Base-by-base conservation (phyloP, 305 asterid genomes). In the Rubia balearica region DNA sequence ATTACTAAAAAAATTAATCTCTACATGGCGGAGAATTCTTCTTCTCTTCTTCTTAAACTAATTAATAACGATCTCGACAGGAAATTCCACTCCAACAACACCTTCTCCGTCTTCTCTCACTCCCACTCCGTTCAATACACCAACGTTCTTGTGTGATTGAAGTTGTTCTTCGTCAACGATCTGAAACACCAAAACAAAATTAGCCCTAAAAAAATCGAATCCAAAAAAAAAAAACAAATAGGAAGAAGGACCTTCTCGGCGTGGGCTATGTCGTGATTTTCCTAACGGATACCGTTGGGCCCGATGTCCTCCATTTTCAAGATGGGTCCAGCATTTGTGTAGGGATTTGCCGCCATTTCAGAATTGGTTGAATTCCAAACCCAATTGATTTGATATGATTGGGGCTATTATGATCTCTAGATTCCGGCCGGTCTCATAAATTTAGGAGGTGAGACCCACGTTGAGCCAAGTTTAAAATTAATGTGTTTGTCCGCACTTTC, bases 61-160 rank as follows among this genome's bases (percentile, higher is more conserved):
- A n/a, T n/a, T n/a, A n/a, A n/a, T n/a, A n/a, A n/a, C n/a, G n/a
- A n/a, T n/a, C n/a, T n/a, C n/a, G n/a, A n/a, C n/a, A n/a, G n/a
- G n/a, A n/a, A n/a, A n/a, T n/a, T n/a, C n/a, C n/a, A n/a, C n/a
- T n/a, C n/a, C n/a, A n/a, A n/a, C n/a, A n/a, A n/a, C n/a, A n/a
- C n/a, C n/a, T n/a, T n/a, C n/a, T n/a, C n/a, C n/a, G n/a, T n/a
- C n/a, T n/a, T n/a, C n/a, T n/a, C n/a, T n/a, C n/a, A n/a, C n/a
- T n/a, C n/a, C n/a, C n/a, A n/a, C n/a, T n/a, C n/a, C n/a, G n/a
- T n/a, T n/a, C n/a, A n/a, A n/a, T n/a, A n/a, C n/a, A n/a, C n/a
- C n/a, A 82, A 82, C 92, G 49, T 78, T 91, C 98, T 89, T 94
- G 82, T 90, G 88, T 82, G 90, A 84, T 61, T 88, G 97, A 80